These are phyloP conservation scores for Schizonepeta tenuifolia DNA, from an alignment of 257 asterid genomes.

Conservation along the genomic window DNA sequence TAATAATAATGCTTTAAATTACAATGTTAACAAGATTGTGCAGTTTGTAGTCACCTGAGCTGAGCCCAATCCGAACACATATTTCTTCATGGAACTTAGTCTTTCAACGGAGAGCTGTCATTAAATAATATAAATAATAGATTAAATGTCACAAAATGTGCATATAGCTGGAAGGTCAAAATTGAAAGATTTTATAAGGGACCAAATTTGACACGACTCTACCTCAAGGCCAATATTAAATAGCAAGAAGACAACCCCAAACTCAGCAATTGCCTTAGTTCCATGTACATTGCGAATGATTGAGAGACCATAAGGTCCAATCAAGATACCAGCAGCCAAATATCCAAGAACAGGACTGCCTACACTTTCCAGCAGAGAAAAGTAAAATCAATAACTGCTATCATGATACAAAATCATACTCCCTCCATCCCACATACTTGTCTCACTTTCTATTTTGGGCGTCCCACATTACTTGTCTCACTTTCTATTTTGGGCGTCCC, in stretches of 20 bases:
- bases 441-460: no score
- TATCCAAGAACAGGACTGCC: slow-evolving; percentile 99
- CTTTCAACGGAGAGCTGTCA: slow-evolving; percentile 97
- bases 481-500: no score
- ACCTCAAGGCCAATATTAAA: slow-evolving; percentile 99
- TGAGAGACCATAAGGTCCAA: slow-evolving; percentile 99
- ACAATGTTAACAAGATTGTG: slow-evolving; percentile 22
- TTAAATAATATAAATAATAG: slow-evolving; percentile 37
- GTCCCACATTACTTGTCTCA: no score
- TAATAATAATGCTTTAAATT: slow-evolving; percentile 13
- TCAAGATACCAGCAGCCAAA: slow-evolving; percentile 97
- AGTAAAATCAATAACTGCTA: slow-evolving; percentile 23
- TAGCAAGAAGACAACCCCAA: slow-evolving; percentile 98
- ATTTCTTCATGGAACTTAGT: slow-evolving; percentile 98
- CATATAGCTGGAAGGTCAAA: slow-evolving; percentile 27
- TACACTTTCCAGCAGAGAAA: slow-evolving; percentile 44
- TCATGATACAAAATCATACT: slow-evolving; percentile 22
- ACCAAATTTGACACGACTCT: slow-evolving; percentile 29
- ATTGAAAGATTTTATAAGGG: slow-evolving; percentile 1
- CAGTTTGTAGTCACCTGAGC: slow-evolving; percentile 79
- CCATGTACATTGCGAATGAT: slow-evolving; percentile 97
- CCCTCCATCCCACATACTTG: no score
- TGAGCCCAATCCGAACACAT: slow-evolving; percentile 96
- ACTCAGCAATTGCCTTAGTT: slow-evolving; percentile 98
- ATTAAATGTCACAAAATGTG: slow-evolving; percentile 27